Conservation (phyloP, 129 eudicot genomes). For the Erigeron canadensis region DNA sequence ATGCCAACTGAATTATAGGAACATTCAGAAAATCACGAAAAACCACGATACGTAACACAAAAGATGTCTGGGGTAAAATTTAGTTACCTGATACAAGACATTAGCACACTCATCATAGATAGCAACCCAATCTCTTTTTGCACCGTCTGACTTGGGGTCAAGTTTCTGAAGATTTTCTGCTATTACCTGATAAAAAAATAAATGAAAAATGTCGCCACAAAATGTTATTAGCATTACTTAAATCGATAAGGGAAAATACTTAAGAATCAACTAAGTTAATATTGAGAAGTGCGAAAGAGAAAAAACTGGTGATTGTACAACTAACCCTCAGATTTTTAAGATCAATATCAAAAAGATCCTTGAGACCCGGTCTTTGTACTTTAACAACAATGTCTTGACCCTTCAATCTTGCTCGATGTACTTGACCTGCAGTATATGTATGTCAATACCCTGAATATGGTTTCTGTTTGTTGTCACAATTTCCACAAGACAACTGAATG, state of each 20-base stretch:
- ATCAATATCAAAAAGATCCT: constrained; percentile 94
- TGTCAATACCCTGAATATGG: constrained; percentile 7
- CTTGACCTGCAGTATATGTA: constrained; percentile 74
- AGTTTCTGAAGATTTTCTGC: constrained; percentile 97
- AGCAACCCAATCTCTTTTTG: constrained; percentile 99
- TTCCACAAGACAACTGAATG: constrained; percentile 16
- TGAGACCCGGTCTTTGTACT: constrained; percentile 99
- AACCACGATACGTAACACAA: constrained; percentile 2
- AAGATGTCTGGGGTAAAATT: constrained; percentile 14
- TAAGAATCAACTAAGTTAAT: constrained; percentile 1
- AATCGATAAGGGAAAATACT: not conserved
- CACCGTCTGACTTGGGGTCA: constrained; percentile 99
- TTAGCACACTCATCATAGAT: constrained; percentile 97
- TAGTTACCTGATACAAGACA: constrained; percentile 83
- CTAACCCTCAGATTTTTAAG: constrained; percentile 93
- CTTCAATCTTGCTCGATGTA: constrained; percentile 87
- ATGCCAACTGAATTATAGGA: not conserved
- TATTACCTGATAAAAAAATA: constrained; percentile 56
- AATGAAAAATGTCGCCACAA: not conserved
- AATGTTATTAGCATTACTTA: not conserved
- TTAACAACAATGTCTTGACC: constrained; percentile 87
- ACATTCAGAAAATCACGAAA: not conserved
- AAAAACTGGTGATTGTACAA: not conserved
- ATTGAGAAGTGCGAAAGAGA: constrained; percentile 6
- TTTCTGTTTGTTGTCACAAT: constrained; percentile 15